Conservation (phyloP, 495 filamentous ascomycete species). For the Rusavskia elegans region DNA sequence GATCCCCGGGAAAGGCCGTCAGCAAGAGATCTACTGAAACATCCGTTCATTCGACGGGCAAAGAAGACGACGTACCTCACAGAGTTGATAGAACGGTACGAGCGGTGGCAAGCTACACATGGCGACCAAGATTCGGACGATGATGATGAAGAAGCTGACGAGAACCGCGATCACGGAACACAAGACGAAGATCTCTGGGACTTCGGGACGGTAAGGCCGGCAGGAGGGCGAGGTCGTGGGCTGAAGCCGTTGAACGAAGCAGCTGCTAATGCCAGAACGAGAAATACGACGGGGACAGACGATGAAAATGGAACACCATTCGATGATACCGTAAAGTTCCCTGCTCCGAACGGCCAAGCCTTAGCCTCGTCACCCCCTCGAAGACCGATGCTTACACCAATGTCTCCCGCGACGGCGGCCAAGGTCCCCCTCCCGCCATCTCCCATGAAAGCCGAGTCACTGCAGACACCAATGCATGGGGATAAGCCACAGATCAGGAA, state of each 20-base stretch:
- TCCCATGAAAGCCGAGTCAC: conserved; percentile 18
- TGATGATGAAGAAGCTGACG: conserved; percentile 36
- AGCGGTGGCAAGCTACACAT: conserved; percentile 66
- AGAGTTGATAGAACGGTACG: conserved; percentile 79
- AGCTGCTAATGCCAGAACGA: conserved; percentile 47
- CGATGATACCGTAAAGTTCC: conserved; percentile 4
- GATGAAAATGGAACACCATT: neutral
- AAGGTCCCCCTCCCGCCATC: conserved; percentile 45
- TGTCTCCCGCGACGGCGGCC: conserved; percentile 32
- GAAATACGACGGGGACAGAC: conserved; percentile 15
- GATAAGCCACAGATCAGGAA: conserved; percentile 19
- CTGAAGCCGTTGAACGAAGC: conserved; percentile 60
- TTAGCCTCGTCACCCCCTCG: conserved; percentile 40
- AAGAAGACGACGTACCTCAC: conserved; percentile 84
- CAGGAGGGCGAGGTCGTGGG: conserved; percentile 35
- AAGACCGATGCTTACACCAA: conserved; percentile 30
- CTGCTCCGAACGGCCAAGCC: conserved; percentile 17
- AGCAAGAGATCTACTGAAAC: conserved; percentile 74
- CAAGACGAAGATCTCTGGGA: conserved; percentile 86
- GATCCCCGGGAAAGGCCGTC: conserved; percentile 79
- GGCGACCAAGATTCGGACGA: conserved; percentile 34
- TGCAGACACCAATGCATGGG: conserved; percentile 23
- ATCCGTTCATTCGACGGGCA: conserved; percentile 76
- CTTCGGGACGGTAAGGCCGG: conserved; percentile 78
- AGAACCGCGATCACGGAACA: conserved; percentile 15